Evolutionary conservation across 257 asterid genomes (phyloP).

Genomic region (Striga asiatica): DNA sequence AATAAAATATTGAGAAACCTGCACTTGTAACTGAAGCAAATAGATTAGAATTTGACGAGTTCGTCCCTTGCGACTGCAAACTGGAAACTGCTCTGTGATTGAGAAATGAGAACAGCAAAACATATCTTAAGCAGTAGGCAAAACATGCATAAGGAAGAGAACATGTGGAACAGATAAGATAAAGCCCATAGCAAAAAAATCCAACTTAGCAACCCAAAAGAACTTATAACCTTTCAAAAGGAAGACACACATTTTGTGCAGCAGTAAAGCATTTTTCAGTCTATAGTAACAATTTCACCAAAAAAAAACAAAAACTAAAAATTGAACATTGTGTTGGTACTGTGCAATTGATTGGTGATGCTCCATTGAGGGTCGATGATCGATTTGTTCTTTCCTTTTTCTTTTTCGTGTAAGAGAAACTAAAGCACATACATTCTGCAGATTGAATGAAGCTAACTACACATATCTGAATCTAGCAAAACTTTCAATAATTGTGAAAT

Average conservation of each 20-base stretch:
- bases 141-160: background rate
- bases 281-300: background rate
- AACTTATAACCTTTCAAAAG: background rate
- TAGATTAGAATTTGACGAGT: slow-evolving; percentile 24
- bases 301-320: background rate
- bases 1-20: slow-evolving; percentile 26
- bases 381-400: too few relatives aligned
- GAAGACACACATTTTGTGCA: too few relatives aligned
- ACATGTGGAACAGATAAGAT: background rate
- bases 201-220: background rate
- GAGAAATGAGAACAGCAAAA: slow-evolving; percentile 4
- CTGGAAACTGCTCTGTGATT: slow-evolving; percentile 36
- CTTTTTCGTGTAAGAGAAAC: too few relatives aligned
- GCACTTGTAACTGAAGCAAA: slow-evolving; percentile 56
- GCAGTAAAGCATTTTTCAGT: too few relatives aligned
- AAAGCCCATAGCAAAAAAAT: background rate
- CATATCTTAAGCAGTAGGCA: slow-evolving; percentile 6
- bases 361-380: too few relatives aligned
- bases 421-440: too few relatives aligned
- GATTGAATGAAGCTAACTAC: too few relatives aligned
- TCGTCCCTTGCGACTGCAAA: slow-evolving; percentile 29
- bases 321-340: background rate
- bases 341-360: background rate
- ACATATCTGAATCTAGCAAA: too few relatives aligned
- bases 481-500: too few relatives aligned